phyloP scores from a whole-genome alignment of 1,284 basidiomycete species.

The Fomitopsis schrenkii region DNA sequence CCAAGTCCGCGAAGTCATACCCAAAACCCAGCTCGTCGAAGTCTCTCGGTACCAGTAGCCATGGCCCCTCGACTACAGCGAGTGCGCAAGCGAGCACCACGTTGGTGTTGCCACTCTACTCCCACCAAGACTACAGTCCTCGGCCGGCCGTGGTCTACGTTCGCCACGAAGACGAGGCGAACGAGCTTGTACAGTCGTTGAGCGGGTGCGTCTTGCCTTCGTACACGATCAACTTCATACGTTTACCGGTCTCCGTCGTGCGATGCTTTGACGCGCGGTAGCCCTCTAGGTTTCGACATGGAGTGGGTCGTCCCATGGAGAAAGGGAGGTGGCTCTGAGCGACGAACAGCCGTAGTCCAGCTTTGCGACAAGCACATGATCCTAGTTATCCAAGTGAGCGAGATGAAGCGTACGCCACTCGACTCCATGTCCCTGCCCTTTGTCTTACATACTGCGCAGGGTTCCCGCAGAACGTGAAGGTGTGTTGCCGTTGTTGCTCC shows the following conservation, averaged over 20 bases:
- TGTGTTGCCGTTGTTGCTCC: constrained; percentile 12
- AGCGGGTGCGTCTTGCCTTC: constrained; percentile 28
- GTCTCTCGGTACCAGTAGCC: background rate
- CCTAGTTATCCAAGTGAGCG: constrained; percentile 52
- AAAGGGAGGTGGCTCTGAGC: constrained; percentile 24
- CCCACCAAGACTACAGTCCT: constrained; percentile 36
- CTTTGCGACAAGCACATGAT: constrained; percentile 43
- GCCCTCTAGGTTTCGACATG: constrained; percentile 57
- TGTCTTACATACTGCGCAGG: constrained; percentile 17
- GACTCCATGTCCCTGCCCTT: background rate
- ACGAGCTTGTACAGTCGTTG: constrained; percentile 36
- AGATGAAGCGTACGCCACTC: constrained; percentile 44
- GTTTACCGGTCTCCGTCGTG: background rate
- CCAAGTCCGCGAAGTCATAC: background rate
- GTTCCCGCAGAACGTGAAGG: constrained; percentile 43
- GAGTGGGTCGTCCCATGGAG: constrained; percentile 50
- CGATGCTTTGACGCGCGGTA: constrained; percentile 14
- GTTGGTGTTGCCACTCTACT: constrained; percentile 29
- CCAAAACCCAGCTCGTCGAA: constrained; percentile 8
- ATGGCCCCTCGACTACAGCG: background rate
- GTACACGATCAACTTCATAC: background rate
- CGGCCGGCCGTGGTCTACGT: constrained; percentile 38
- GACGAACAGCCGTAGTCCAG: constrained; percentile 50
- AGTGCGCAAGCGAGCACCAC: background rate
- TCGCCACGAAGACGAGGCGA: constrained; percentile 37